Evolutionary conservation across 345 rosid genomes (phyloP).

Genomic region (Clarkia xantiana): DNA sequence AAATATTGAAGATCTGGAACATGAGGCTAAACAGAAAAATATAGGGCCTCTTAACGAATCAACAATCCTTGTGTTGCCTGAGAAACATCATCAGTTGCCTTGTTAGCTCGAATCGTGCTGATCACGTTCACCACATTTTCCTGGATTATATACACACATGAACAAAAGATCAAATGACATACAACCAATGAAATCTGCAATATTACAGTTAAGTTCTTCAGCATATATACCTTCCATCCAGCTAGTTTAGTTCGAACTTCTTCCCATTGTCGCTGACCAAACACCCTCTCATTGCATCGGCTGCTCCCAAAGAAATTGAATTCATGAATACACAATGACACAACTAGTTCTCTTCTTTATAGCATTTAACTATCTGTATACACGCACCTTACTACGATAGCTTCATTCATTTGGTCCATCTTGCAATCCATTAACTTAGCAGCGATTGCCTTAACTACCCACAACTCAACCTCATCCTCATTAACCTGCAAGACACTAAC

Average conservation of each 20-base stretch:
- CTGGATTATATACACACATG: too few relatives aligned
- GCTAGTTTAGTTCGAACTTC: conserved; percentile 51
- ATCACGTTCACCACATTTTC: conserved; percentile 56
- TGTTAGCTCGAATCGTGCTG: conserved; percentile 72
- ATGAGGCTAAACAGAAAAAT: background rate
- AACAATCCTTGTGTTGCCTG: conserved; percentile 53
- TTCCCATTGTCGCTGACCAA: conserved; percentile 65
- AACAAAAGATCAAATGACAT: background rate
- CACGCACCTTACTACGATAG: conserved; percentile 58
- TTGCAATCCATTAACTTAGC: conserved; percentile 66
- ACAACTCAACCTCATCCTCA: conserved; percentile 70
- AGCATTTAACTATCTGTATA: background rate
- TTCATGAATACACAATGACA: background rate
- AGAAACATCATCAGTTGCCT: conserved; percentile 65
- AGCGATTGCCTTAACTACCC: conserved; percentile 84
- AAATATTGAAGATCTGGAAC: too few relatives aligned
- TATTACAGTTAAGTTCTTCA: background rate
- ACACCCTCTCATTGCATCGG: conserved; percentile 57
- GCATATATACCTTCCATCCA: conserved; percentile 55
- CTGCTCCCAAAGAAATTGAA: conserved; percentile 20
- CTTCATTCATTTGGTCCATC: conserved; percentile 91
- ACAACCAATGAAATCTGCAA: background rate
- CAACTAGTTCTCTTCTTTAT: too few relatives aligned
- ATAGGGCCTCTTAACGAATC: conserved; percentile 29
- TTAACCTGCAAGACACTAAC: conserved; percentile 30